phyloP scores from a whole-genome alignment of 163 green algal species.

The Chlamydomonas reinhardtii region DNA sequence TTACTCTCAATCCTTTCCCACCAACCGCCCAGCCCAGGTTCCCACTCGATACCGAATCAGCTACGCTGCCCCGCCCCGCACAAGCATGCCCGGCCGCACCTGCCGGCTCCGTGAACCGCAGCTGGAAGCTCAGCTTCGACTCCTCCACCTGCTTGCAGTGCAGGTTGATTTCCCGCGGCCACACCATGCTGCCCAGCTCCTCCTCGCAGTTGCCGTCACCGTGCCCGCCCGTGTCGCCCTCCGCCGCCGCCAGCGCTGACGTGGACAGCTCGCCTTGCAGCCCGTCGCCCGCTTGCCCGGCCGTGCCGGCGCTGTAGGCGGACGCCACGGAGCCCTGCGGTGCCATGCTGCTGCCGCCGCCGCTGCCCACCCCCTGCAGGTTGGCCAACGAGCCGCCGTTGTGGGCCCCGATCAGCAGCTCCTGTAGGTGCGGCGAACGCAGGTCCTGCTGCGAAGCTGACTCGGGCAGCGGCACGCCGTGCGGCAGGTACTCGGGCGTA shows the following conservation, averaged over 20 bases:
- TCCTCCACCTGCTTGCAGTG: constrained; percentile 75
- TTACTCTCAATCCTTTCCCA: too few species aligned
- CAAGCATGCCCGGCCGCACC: constrained; percentile 51
- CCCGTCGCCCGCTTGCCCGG: too few species aligned
- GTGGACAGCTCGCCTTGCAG: too few species aligned
- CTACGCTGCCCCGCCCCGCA: too few species aligned
- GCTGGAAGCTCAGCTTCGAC: constrained; percentile 81
- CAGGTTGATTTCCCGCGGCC: constrained; percentile 68
- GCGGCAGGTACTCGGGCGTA: too few species aligned
- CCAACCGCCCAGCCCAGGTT: too few species aligned
- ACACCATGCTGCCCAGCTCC: neutral
- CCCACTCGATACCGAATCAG: too few species aligned
- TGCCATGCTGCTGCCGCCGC: neutral
- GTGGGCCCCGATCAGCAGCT: constrained; percentile 24
- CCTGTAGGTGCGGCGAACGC: constrained; percentile 38
- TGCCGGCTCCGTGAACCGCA: constrained; percentile 82
- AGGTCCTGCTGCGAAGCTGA: constrained; percentile 15
- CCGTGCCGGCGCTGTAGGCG: too few species aligned
- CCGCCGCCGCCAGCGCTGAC: neutral
- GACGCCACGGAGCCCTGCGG: neutral
- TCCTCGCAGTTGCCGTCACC: neutral
- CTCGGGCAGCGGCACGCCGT: neutral
- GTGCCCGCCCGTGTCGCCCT: neutral
- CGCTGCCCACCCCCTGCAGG: too few species aligned
- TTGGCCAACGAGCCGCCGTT: neutral